Conservation (phyloP, 2,329 filamentous ascomycete genomes). For the Colletotrichum truncatum region DNA sequence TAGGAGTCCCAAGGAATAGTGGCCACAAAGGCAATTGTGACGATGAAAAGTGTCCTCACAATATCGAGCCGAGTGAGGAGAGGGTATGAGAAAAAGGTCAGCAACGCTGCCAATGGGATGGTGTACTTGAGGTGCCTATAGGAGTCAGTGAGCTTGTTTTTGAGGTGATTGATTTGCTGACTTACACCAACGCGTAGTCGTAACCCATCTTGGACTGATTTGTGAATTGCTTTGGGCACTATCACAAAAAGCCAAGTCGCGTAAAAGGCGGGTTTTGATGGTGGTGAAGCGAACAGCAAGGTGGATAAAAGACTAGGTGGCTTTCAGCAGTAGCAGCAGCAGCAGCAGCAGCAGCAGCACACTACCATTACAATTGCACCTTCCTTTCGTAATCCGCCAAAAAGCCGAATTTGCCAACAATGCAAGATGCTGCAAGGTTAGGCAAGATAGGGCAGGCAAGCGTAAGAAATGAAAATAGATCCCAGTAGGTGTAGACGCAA, state of each 20-base stretch:
- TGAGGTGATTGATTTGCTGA: constrained; percentile 17
- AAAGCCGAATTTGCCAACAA: not conserved
- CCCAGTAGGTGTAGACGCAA: constrained; percentile 11
- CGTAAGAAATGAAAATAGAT: not conserved
- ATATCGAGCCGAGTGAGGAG: constrained; percentile 69
- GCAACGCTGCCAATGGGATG: constrained; percentile 67
- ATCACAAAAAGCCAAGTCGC: not conserved
- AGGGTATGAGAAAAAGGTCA: constrained; percentile 68
- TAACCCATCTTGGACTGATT: constrained; percentile 56
- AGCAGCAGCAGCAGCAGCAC: too few relatives aligned
- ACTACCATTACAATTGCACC: not conserved
- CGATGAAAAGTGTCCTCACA: constrained; percentile 69
- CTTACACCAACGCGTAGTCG: constrained; percentile 72
- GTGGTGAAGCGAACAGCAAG: not conserved
- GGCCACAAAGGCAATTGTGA: constrained; percentile 70
- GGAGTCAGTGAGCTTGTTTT: not conserved
- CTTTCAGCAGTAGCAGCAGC: not conserved
- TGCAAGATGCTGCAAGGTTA: not conserved
- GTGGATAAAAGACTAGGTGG: not conserved
- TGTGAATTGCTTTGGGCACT: not conserved
- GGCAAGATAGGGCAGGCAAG: not conserved
- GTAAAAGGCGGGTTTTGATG: not conserved
- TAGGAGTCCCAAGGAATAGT: constrained; percentile 83
- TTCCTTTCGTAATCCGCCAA: not conserved
- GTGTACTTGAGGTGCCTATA: constrained; percentile 72